phyloP scores from a whole-genome alignment of 139 green algal species.

The Tetradesmus lagerheimii region DNA sequence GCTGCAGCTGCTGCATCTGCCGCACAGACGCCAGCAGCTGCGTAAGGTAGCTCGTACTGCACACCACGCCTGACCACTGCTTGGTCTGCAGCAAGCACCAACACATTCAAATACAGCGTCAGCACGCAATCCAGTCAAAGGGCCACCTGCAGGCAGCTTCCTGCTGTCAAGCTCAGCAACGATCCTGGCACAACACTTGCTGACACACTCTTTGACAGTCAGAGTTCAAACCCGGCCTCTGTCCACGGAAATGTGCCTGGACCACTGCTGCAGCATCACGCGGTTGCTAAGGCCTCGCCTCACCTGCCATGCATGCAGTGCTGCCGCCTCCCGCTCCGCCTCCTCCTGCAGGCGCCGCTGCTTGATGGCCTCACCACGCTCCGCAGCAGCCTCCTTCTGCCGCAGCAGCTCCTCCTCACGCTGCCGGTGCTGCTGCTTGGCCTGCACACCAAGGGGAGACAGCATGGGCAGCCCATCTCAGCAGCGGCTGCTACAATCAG shows the following conservation, averaged over 20 bases:
- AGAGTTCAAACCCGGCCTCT: too few species aligned
- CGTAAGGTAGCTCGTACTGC: neutral
- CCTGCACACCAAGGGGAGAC: neutral
- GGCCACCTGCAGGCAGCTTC: neutral
- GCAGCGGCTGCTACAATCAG: too few species aligned
- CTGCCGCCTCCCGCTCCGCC: neutral
- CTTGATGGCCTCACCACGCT: neutral
- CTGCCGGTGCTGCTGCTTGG: slow-evolving; percentile 35
- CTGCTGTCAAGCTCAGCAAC: too few species aligned
- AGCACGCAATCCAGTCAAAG: neutral
- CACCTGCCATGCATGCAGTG: neutral
- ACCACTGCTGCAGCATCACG: neutral
- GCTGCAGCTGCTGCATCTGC: slow-evolving; percentile 7
- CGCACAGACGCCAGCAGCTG: neutral
- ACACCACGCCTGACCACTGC: slow-evolving; percentile 16
- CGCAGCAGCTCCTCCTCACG: slow-evolving; percentile 22
- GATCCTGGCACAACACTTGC: neutral
- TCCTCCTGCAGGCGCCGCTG: slow-evolving; percentile 19
- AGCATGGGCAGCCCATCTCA: neutral
- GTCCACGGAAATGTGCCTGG: too few species aligned
- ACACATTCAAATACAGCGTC: neutral
- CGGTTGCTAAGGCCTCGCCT: too few species aligned
- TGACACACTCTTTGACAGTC: too few species aligned
- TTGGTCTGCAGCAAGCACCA: slow-evolving; percentile 1
- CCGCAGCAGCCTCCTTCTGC: neutral